phyloP scores from a whole-genome alignment of 2,329 filamentous ascomycete species.

The Aspergillus texensis region DNA sequence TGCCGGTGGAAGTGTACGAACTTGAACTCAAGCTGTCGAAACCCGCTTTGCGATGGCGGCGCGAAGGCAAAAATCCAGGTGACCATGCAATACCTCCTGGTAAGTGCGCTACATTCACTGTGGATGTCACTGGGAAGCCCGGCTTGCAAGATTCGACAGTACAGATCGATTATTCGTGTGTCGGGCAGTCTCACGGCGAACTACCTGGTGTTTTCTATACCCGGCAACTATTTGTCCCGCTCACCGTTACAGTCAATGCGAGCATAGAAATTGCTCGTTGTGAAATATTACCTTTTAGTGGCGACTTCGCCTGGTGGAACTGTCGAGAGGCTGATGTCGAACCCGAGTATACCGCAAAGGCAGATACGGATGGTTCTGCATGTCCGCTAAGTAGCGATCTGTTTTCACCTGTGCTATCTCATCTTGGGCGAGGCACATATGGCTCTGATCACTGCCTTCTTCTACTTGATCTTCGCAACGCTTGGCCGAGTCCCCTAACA shows the following conservation, averaged over 20 bases:
- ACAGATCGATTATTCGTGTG: slow-evolving; percentile 81
- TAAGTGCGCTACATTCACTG: slow-evolving; percentile 70
- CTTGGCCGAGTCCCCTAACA: slow-evolving; percentile 79
- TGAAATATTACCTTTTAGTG: slow-evolving; percentile 74
- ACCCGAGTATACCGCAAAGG: not conserved
- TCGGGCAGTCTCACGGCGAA: slow-evolving; percentile 71
- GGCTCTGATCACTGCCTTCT: slow-evolving; percentile 72
- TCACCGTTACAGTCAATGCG: slow-evolving; percentile 89
- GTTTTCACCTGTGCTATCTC: slow-evolving; percentile 50
- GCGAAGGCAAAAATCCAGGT: slow-evolving; percentile 50
- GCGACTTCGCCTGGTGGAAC: slow-evolving; percentile 67
- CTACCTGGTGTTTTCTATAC: slow-evolving; percentile 78
- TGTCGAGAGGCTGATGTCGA: slow-evolving; percentile 21
- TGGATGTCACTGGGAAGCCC: slow-evolving; percentile 84
- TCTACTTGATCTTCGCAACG: slow-evolving; percentile 82
- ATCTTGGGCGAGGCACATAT: slow-evolving; percentile 45
- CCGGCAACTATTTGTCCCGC: slow-evolving; percentile 75
- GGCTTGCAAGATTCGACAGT: slow-evolving; percentile 78
- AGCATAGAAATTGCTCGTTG: slow-evolving; percentile 80
- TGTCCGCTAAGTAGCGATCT: slow-evolving; percentile 38
- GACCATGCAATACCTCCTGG: slow-evolving; percentile 67
- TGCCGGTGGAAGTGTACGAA: slow-evolving; percentile 80
- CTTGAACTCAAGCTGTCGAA: slow-evolving; percentile 78
- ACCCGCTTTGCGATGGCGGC: slow-evolving; percentile 64
- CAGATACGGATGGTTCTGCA: slow-evolving; percentile 15